Base-by-base conservation (phyloP, 139 green algal genomes). In the Chlorella ohadii region DNA sequence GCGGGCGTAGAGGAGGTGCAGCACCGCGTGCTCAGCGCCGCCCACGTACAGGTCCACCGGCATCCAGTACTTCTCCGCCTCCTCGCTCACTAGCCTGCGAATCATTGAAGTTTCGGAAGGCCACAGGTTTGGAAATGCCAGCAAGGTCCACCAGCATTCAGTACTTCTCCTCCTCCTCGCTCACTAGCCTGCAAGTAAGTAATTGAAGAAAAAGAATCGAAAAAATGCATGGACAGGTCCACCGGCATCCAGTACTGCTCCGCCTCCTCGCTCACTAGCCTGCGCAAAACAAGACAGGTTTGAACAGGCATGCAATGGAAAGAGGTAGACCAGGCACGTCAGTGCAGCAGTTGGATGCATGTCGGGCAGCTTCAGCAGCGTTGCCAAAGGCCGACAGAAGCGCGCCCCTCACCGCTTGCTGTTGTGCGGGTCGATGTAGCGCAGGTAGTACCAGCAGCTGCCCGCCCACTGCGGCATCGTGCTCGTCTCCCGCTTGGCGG, bases 31-130 rank as follows among this genome's bases (percentile, higher is more conserved):
- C 92, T 99, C 97, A 17, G 97, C 96, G 9, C 97, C 97, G 5
- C 97, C 97, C n/a, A 99, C 96, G 85, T 99, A 99, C 83, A 99
- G 84, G 90, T 99, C 97, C 70, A 99, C 97, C 1, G 96, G 97
- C 94, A 99, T 97, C 97, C 95, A 98, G 91, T 98, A 98, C 86
- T 94, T 93, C 88, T 99, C 97, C 65, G 92, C 88, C 41, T 95
- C 92, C 17, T 91, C 90, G 82, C 97, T 94, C 22, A 99, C 89
- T 47, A 98, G 86, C 33, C 72, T 84, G 76, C 44, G 41, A n/a
- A 25, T 2, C n/a, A n/a, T n/a, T n/a, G n/a, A n/a, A n/a, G n/a
- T n/a, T n/a, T n/a, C n/a, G n/a, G n/a, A n/a, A n/a, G n/a, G n/a
- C n/a, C n/a, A n/a, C n/a, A n/a, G n/a, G n/a, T n/a, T n/a, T n/a